Percentiles rank a stretch among this genome's conserved stretches.
Conservation (phyloP, 148 eudicot species). For the Nyssa sinensis region DNA sequence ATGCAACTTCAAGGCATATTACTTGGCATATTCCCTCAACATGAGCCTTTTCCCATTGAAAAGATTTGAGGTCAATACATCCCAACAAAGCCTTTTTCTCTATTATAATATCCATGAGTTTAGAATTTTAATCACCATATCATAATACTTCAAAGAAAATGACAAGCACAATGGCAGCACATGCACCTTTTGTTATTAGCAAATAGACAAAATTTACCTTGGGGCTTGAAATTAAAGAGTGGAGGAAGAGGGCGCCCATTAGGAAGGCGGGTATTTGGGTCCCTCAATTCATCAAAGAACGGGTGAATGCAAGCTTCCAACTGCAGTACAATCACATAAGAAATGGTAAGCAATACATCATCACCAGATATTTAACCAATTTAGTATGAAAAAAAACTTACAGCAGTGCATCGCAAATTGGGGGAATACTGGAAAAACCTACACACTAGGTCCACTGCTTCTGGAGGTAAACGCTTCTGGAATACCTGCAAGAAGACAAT, state of each 20-base stretch:
- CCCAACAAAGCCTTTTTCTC: neutral
- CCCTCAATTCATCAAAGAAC: conserved; percentile 95
- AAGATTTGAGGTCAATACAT: neutral
- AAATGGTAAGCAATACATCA: neutral
- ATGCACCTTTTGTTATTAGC: neutral
- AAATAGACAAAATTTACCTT: conserved; percentile 44
- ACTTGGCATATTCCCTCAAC: neutral
- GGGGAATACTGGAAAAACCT: conserved; percentile 99
- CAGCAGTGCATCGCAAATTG: conserved; percentile 96
- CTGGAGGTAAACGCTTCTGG: conserved; percentile 94
- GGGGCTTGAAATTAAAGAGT: conserved; percentile 83
- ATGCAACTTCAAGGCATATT: neutral
- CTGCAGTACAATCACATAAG: conserved; percentile 38
- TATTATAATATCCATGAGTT: neutral
- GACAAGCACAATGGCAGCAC: too few relatives aligned
- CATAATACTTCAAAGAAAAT: too few relatives aligned
- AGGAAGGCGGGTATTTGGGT: conserved; percentile 89
- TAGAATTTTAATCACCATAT: neutral
- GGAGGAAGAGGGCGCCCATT: conserved; percentile 99
- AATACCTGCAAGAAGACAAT: conserved; percentile 56
- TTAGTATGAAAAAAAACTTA: conserved; percentile 41
- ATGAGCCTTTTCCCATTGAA: neutral
- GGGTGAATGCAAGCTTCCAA: conserved; percentile 99
- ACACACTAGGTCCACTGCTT: conserved; percentile 95
- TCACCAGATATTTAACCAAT: neutral